Conservation (phyloP, 768 basidiomycete species). For the Mycena galopus region DNA sequence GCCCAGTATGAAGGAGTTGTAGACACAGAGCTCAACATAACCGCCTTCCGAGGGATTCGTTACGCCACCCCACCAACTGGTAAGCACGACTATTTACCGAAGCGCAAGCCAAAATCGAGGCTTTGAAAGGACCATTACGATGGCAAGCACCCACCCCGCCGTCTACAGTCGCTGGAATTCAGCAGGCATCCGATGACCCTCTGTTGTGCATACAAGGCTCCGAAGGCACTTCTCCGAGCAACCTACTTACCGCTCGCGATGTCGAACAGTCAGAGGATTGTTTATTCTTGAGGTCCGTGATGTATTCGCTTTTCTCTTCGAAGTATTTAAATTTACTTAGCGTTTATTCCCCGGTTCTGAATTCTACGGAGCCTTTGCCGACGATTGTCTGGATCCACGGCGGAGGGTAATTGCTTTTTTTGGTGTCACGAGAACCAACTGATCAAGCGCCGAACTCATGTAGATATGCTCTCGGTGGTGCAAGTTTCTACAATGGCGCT, state of each 20-base stretch:
- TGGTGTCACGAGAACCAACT: neutral
- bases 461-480: slow-evolving; percentile 23
- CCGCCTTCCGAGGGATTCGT: slow-evolving; percentile 43
- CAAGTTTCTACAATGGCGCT: slow-evolving; percentile 18
- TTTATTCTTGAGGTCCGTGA: slow-evolving; percentile 46
- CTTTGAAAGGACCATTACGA: slow-evolving; percentile 13
- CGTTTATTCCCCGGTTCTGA: slow-evolving; percentile 24
- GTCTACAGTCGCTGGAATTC: neutral
- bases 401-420: slow-evolving; percentile 24
- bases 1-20: slow-evolving; percentile 41
- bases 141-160: slow-evolving; percentile 21
- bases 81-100: neutral
- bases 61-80: slow-evolving; percentile 51
- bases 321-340: slow-evolving; percentile 4
- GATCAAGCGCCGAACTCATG: neutral
- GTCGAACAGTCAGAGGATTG: slow-evolving; percentile 44
- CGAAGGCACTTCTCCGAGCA: neutral
- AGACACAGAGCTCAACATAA: slow-evolving; percentile 33
- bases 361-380: slow-evolving; percentile 21
- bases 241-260: neutral
- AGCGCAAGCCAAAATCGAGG: neutral
- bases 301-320: neutral
- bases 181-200: slow-evolving; percentile 10
- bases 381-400: slow-evolving; percentile 40
- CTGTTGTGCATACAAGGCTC: slow-evolving; percentile 9